phyloP scores from a whole-genome alignment of 2,329 filamentous ascomycete genomes.

The Drechslerella dactyloides region DNA sequence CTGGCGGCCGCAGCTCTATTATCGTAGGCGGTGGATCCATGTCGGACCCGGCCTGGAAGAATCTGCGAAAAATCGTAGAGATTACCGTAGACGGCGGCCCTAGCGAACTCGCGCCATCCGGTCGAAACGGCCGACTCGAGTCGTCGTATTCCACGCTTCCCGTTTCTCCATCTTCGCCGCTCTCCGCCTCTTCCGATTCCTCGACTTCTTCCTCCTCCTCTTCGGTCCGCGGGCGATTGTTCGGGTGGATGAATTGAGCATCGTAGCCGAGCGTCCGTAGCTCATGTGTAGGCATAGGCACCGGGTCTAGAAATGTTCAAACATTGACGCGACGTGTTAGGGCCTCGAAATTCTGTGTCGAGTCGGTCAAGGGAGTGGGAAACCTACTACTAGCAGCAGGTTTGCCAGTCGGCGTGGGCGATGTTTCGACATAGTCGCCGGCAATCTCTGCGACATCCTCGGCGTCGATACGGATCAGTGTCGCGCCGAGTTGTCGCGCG shows the following conservation, averaged over 20 bases:
- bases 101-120: slow-evolving; percentile 43
- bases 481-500: slow-evolving; percentile 68
- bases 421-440: slow-evolving; percentile 68
- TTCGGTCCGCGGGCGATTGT: slow-evolving; percentile 49
- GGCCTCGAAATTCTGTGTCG: background rate
- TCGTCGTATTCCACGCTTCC: slow-evolving; percentile 51
- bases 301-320: slow-evolving; percentile 9
- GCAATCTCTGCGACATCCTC: slow-evolving; percentile 73
- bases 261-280: slow-evolving; percentile 57
- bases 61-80: slow-evolving; percentile 10
- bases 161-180: slow-evolving; percentile 58
- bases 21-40: slow-evolving; percentile 1
- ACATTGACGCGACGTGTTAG: slow-evolving; percentile 10
- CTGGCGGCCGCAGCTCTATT: background rate
- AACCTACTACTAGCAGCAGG: slow-evolving; percentile 15
- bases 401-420: slow-evolving; percentile 63
- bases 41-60: slow-evolving; percentile 4
- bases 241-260: slow-evolving; percentile 52
- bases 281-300: slow-evolving; percentile 57
- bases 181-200: slow-evolving; percentile 60
- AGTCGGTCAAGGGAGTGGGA: background rate
- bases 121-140: slow-evolving; percentile 52
- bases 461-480: slow-evolving; percentile 72
- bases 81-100: slow-evolving; percentile 10
- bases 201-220: slow-evolving; percentile 61